phyloP scores from a whole-genome alignment of 2,329 filamentous ascomycete genomes.

The Penicillium brevicompactum region DNA sequence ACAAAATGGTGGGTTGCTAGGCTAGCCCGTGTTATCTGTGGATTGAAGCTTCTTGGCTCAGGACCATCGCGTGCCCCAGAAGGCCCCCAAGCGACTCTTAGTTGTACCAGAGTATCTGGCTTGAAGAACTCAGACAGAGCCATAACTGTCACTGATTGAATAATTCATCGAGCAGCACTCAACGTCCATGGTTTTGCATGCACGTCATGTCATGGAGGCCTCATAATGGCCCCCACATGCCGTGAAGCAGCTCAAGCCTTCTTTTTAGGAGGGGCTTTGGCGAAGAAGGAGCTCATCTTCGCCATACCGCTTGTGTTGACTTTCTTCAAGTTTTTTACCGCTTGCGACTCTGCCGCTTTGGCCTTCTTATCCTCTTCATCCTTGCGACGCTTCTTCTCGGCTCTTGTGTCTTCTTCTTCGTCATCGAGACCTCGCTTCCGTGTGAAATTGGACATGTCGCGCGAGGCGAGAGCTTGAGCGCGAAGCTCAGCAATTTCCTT shows the following conservation, averaged over 20 bases:
- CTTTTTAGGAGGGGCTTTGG: constrained; percentile 56
- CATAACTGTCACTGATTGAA: too few relatives aligned
- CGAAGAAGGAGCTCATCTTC: constrained; percentile 95
- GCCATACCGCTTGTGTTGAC: constrained; percentile 92
- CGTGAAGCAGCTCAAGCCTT: constrained; percentile 27
- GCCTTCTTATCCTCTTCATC: constrained; percentile 88
- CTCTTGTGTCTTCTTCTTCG: constrained; percentile 53
- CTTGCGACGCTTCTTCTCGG: constrained; percentile 80
- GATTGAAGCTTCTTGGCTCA: not conserved
- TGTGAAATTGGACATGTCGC: constrained; percentile 55
- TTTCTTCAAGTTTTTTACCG: constrained; percentile 80
- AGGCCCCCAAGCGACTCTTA: not conserved
- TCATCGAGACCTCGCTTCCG: constrained; percentile 45
- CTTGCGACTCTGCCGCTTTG: constrained; percentile 73
- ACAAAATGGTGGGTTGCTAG: not conserved
- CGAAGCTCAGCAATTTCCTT: constrained; percentile 66
- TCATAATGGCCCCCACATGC: not conserved
- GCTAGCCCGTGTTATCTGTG: not conserved
- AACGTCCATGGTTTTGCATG: too few relatives aligned
- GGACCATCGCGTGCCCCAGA: not conserved
- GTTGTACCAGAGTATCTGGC: too few relatives aligned
- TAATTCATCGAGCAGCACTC: too few relatives aligned
- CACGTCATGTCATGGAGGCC: too few relatives aligned
- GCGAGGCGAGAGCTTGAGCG: constrained; percentile 69
- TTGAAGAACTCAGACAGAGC: too few relatives aligned